Base-by-base conservation (phyloP, 1,284 basidiomycete species). In the Pseudozyma thailandica region DNA sequence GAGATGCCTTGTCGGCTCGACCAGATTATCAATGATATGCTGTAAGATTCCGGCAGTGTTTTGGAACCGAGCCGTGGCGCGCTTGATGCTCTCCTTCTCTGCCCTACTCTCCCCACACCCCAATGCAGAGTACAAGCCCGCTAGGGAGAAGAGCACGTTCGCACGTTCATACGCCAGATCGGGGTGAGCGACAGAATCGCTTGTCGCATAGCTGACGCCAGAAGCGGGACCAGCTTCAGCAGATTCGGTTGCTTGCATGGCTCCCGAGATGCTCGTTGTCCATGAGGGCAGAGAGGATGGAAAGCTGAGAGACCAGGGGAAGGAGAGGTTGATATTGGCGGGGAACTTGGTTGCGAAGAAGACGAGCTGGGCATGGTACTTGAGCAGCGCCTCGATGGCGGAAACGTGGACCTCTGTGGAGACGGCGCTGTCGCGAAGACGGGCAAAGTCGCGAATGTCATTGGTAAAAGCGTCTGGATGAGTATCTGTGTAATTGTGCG, bases 401-500 rank as follows among this genome's bases (percentile, higher is more conserved):
- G 69, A 50, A 20, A 66, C 78, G 65, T 86, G 85, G 2, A 82
- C 75, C 39, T 92, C 92, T 4, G 89, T 85, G 87, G 50, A 87
- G 31, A 50, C n/a, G 42, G 72, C 50, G n/a, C 59, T 46, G 25
- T 79, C 88, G 31, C 94, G 87, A 51, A 94, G 85, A 5, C 84
- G 81, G 49, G 89, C 88, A 87, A 94, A 92, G 26, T 84, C 84
- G 9, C 86, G 86, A 48, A 94, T 88, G 82, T 97, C 94, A 75
- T 87, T 86, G 81, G 86, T 89, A 85, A 94, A 94, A n/a, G 90
- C 89, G 75, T 94, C 92, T 0, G 93, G 92, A 79, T 95, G 92
- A n/a, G 89, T 88, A 39, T 91, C 90, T 7, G 87, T 86, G 81
- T 90, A 88, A 47, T 88, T 85, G 0, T 84, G 78, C n/a, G 86